Base-by-base conservation (phyloP, 179 eudicot genomes). In the Sideroxylon spinosum region DNA sequence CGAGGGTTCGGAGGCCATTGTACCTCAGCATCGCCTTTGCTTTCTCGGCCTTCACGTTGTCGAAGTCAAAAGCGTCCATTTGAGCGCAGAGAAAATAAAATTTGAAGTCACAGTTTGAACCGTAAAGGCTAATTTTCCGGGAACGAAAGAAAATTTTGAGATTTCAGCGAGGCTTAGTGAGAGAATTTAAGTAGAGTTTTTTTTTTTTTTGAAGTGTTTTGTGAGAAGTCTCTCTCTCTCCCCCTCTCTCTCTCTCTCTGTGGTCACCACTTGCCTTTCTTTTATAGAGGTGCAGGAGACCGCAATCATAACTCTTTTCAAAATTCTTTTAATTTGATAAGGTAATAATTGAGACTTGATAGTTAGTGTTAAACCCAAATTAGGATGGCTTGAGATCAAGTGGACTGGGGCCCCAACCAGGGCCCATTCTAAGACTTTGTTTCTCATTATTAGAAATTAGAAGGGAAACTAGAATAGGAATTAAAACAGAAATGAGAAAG, bases 1-100 rank as follows among this genome's bases (percentile, higher is more conserved):
- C 81, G 0, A 88, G 32, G 57, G 80, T 79, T 25, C 75, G 86
- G 37, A 90, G 64, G 4, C 82, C 83, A 74, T 78, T 83, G 67
- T 77, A 77, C 46, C 73, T 76, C 22, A 65, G 56, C 74, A 84
- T 81, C 19, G 83, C 80, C 16, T 62, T 76, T 4, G 84, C 67
- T 71, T 85, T 87, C 77, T 84, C 86, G 1, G 66, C 71, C 29
- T 79, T 79, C 49, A 81, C 64, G 68, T 67, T 69, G 50, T 81
- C 82, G 56, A 81, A 49, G 14, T 76, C 69, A 28, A 81, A 83
- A 20, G 29, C 67, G 50, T 83, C 85, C 88, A 86, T 86, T 56
- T 53, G 28, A 22, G 14, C 22, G 7, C 37, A 50, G 19, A 64
- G n/a, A 29, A 29, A 29, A 17, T 7, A 17, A 13, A 22, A 49